Evolutionary conservation across 2,329 filamentous ascomycete genomes (phyloP).

Genomic region (Clarireedia paspali): DNA sequence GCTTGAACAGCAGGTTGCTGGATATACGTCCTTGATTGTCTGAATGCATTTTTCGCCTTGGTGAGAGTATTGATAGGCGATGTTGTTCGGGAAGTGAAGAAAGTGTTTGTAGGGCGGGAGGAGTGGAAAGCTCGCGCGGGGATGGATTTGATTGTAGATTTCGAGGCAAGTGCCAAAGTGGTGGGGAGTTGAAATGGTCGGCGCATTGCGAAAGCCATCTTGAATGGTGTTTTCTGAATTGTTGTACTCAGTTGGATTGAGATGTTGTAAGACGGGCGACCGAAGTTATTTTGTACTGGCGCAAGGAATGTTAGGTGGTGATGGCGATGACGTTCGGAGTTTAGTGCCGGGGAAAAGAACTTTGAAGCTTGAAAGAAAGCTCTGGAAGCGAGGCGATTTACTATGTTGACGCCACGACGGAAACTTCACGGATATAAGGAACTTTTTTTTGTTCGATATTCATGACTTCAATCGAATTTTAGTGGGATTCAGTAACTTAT

Average conservation of each 20-base stretch:
- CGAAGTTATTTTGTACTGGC: background rate
- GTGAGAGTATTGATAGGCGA: slow-evolving; percentile 36
- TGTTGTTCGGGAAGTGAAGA: slow-evolving; percentile 38
- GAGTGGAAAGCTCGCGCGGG: slow-evolving; percentile 53
- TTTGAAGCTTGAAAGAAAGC: slow-evolving; percentile 2
- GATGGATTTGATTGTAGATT: slow-evolving; percentile 40
- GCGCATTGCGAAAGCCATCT: slow-evolving; percentile 58
- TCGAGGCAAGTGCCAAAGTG: slow-evolving; percentile 43
- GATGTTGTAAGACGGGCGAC: background rate
- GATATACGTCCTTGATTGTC: slow-evolving; percentile 29
- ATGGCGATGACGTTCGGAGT: slow-evolving; percentile 6
- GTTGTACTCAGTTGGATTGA: background rate
- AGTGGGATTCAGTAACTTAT: no score
- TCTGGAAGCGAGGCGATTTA: slow-evolving; percentile 2
- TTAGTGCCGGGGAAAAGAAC: background rate
- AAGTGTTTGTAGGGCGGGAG: slow-evolving; percentile 32
- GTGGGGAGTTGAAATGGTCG: slow-evolving; percentile 56
- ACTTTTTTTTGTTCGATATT: no score
- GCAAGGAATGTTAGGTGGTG: background rate
- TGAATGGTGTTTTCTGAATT: slow-evolving; percentile 13
- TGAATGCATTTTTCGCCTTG: slow-evolving; percentile 52
- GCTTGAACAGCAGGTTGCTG: slow-evolving; percentile 18
- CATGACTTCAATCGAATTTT: no score
- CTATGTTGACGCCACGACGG: no score
- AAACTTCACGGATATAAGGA: no score